phyloP scores from a whole-genome alignment of 805 yeast genomes.

The Pichia heedii region DNA sequence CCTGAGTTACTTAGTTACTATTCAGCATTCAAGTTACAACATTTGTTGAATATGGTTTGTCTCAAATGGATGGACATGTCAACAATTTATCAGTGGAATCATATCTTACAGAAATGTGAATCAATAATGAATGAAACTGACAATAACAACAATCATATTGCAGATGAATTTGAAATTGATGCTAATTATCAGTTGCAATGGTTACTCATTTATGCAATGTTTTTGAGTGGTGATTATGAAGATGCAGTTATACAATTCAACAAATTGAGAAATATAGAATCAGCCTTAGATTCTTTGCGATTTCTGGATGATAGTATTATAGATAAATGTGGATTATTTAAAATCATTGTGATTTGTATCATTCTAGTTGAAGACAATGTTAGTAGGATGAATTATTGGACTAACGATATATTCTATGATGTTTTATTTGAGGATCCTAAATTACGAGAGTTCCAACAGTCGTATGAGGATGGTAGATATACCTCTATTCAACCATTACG shows the following conservation, averaged over 20 bases:
- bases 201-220: conserved; percentile 20
- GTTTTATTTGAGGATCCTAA: conserved; percentile 9
- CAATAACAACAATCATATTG: not conserved
- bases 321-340: not conserved
- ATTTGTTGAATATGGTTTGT: not conserved
- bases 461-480: not conserved
- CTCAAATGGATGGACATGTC: not conserved
- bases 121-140: not conserved
- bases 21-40: not conserved
- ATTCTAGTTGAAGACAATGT: not conserved
- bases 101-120: conserved; percentile 2
- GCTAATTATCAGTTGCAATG: conserved; percentile 25
- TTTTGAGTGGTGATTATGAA: conserved; percentile 18
- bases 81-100: conserved; percentile 1
- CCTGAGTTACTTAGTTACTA: not conserved
- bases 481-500: too few species aligned
- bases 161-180: not conserved
- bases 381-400: conserved; percentile 10
- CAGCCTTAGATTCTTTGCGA: not conserved
- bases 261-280: not conserved
- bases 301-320: not conserved
- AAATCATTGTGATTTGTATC: not conserved
- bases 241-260: conserved; percentile 10
- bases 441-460: not conserved
- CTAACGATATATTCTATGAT: not conserved